Evolutionary conservation across 306 rosid species (phyloP), one percentile per base, ranked within the genome.

Genomic region (Gillenia trifoliata): DNA sequence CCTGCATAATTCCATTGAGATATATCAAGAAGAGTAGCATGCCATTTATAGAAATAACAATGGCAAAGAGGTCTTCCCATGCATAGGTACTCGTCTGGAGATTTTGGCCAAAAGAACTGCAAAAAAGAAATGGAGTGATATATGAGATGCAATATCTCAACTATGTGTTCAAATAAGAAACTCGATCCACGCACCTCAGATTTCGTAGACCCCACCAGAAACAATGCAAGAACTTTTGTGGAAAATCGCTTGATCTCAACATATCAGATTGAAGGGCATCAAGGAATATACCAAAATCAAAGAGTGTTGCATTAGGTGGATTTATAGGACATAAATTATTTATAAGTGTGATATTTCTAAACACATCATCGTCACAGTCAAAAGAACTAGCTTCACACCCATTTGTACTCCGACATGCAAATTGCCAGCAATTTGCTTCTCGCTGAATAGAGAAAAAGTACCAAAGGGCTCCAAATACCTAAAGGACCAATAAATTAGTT

Each of bases 1-100:
- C 81, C 81, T 78, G 81, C 76, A 78, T 30, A 40, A 61, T 78
- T 47, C 76, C 81, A 30, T 70, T 78, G 72, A 70, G 71, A 64
- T 61, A 78, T 34, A 68, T 47, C 12, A 47, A 54, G 63, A 77
- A 77, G 68, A 77, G 54, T 1, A 78, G 68, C 62, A 78, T 50
- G 66, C 81, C 81, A 36, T 49, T 16, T 20, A 71, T 78, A 23
- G 81, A 47, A 59, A 78, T 12, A 25, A 63, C 71, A 62, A 71
- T 45, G 5, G 66, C 81, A 55, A 78, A 78, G 76, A 33, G 23
- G 40, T 61, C 71, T 70, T 78, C 81, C 81, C 81, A 71, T 5
- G 71, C 72, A 61, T 71, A 71, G 23, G 34, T 78, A 68, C 81
- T 78, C 15, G 29, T 71, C 60, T 22, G 55, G 72, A 78, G 81